These are phyloP conservation scores for Magnusiomyces paraingens DNA, from an alignment of 1,139 yeast species.

Conservation along the genomic window DNA sequence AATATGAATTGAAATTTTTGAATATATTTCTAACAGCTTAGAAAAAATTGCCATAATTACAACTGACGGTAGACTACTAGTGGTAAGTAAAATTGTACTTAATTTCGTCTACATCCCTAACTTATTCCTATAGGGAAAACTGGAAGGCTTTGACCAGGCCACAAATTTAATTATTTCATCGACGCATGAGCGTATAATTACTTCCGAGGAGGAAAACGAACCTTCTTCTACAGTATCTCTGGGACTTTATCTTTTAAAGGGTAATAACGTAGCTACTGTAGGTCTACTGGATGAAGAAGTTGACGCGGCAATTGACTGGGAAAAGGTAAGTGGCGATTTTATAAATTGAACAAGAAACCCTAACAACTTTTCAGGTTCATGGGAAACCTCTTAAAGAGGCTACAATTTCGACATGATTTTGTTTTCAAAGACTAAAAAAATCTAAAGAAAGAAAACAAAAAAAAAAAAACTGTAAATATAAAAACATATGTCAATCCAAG, in stretches of 20 bases:
- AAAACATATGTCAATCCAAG: not conserved
- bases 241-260: constrained; percentile 69
- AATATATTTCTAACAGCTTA: constrained; percentile 9
- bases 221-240: constrained; percentile 49
- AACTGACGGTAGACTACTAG: constrained; percentile 58
- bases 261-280: constrained; percentile 72
- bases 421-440: constrained; percentile 26
- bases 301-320: constrained; percentile 53
- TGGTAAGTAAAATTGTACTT: too few species aligned
- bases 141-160: constrained; percentile 76
- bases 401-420: constrained; percentile 12
- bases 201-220: constrained; percentile 32
- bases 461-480: not conserved
- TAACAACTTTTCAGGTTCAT: constrained; percentile 19
- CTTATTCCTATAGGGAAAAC: constrained; percentile 43
- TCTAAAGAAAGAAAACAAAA: not conserved
- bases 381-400: constrained; percentile 19
- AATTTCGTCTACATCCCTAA: constrained; percentile 6
- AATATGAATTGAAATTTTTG: too few species aligned
- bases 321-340: constrained; percentile 33
- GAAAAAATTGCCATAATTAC: constrained; percentile 64
- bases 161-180: constrained; percentile 64
- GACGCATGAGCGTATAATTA: constrained; percentile 48
- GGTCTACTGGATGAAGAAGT: constrained; percentile 59
- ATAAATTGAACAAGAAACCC: not conserved